Conservation (phyloP, 768 basidiomycete genomes). For the Leucocoprinus sp. region DNA sequence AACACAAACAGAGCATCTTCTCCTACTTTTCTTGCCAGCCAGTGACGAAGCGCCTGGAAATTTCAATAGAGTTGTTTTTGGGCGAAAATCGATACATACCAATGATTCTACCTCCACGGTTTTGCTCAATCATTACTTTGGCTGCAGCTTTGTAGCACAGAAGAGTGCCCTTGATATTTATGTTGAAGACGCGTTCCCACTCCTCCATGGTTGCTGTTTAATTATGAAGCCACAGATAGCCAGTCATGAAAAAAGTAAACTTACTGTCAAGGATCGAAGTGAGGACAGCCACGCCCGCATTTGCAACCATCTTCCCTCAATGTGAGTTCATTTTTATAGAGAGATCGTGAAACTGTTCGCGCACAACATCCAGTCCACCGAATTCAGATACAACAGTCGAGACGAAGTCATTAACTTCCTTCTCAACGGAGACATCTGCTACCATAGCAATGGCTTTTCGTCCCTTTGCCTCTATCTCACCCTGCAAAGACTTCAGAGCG, state of each 20-base stretch:
- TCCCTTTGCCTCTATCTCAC: constrained; percentile 11
- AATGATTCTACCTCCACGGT: constrained; percentile 32
- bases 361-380: constrained; percentile 22
- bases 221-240: no score
- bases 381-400: constrained; percentile 24
- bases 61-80: no score
- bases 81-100: no score
- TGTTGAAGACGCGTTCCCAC: constrained; percentile 20
- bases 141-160: constrained; percentile 31
- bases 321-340: neutral
- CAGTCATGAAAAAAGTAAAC: no score
- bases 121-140: constrained; percentile 31
- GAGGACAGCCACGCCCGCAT: constrained; percentile 17
- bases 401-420: constrained; percentile 28
- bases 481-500: neutral
- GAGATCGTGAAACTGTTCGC: neutral
- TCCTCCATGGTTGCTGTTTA: constrained; percentile 21
- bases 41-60: constrained; percentile 45
- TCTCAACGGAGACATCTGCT: constrained; percentile 29
- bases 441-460: constrained; percentile 15
- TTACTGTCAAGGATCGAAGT: constrained; percentile 9
- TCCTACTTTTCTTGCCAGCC: constrained; percentile 28
- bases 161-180: constrained; percentile 26
- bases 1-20: constrained; percentile 1
- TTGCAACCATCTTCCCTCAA: constrained; percentile 26